Evolutionary conservation across 805 yeast genomes (phyloP).

Genomic region (Kodamaea laetipori): DNA sequence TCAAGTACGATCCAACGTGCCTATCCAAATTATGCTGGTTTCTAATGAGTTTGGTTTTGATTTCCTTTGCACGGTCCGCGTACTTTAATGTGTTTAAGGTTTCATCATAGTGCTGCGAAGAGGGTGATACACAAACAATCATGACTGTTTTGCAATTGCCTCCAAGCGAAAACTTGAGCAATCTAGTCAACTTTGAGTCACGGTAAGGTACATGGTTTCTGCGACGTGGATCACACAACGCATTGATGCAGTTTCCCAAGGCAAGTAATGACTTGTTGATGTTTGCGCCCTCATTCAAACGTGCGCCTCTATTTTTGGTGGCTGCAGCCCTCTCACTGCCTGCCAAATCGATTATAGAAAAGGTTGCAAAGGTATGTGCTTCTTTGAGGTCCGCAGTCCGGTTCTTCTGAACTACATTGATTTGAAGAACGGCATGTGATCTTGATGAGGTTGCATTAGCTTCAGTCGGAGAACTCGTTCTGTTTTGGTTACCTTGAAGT

Average conservation of each 20-base stretch:
- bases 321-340: constrained; percentile 95
- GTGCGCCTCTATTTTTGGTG: constrained; percentile 78
- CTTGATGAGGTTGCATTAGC: constrained; percentile 90
- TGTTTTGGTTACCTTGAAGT: constrained; percentile 65
- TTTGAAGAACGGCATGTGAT: constrained; percentile 90
- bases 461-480: constrained; percentile 86
- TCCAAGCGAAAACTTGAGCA: constrained; percentile 85
- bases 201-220: constrained; percentile 84
- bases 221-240: constrained; percentile 72
- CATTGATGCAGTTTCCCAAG: constrained; percentile 91
- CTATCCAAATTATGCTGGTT: constrained; percentile 76
- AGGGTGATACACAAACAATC: constrained; percentile 94
- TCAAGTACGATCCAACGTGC: constrained; percentile 82
- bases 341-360: constrained; percentile 88
- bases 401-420: constrained; percentile 63
- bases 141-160: constrained; percentile 94
- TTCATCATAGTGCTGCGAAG: constrained; percentile 86
- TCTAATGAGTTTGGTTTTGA: constrained; percentile 74
- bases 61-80: constrained; percentile 89
- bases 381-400: constrained; percentile 65
- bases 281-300: constrained; percentile 90
- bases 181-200: constrained; percentile 84
- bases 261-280: constrained; percentile 88
- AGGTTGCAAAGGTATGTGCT: constrained; percentile 72
- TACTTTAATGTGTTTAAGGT: constrained; percentile 88